phyloP scores from a whole-genome alignment of 345 rosid genomes.

The Melaleuca alternifolia region DNA sequence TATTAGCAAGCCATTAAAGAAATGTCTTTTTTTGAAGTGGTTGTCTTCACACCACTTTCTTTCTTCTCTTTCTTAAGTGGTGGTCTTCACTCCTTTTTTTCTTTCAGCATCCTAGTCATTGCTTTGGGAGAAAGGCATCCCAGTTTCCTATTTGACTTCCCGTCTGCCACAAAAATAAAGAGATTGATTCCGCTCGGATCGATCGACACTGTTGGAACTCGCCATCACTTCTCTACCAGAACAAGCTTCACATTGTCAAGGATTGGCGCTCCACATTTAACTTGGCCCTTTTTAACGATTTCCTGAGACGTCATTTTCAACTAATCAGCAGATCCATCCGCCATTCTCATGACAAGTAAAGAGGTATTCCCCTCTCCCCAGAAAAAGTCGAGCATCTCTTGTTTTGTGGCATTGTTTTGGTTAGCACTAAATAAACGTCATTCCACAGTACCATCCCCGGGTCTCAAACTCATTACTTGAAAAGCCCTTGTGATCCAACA shows the following conservation, averaged over 20 bases:
- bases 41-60: background rate
- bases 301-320: background rate
- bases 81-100: background rate
- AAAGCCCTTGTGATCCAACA: background rate
- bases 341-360: background rate
- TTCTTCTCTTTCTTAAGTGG: background rate
- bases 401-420: background rate
- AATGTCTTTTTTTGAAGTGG: background rate
- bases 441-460: background rate
- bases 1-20: background rate
- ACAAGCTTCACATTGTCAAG: background rate
- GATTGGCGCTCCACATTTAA: background rate
- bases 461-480: background rate
- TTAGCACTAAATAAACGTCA: background rate
- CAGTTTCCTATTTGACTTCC: background rate
- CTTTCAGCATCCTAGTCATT: background rate
- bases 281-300: background rate
- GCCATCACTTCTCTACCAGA: background rate
- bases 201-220: background rate
- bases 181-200: background rate
- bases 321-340: background rate
- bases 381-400: background rate
- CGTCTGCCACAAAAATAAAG: background rate
- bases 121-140: background rate
- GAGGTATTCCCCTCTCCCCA: background rate